phyloP scores from a whole-genome alignment of 169 alveolate species.

The Babesia ovis region DNA sequence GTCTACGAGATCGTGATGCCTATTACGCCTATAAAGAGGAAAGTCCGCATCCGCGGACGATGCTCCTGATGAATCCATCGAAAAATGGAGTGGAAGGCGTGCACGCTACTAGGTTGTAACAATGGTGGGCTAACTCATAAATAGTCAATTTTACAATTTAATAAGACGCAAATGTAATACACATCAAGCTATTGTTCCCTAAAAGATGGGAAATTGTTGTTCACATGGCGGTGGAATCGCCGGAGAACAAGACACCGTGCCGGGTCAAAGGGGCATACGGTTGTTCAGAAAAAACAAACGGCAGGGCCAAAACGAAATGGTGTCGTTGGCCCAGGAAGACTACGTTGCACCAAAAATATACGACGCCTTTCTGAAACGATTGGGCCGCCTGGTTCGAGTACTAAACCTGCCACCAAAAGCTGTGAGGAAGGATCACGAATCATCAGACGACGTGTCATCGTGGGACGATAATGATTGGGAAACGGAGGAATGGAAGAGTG shows the following conservation, averaged over 20 bases:
- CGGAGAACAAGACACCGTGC: no score
- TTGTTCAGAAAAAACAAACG: no score
- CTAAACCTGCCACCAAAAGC: background rate
- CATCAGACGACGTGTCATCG: background rate
- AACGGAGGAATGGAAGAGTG: background rate
- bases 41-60: background rate
- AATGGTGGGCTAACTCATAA: background rate
- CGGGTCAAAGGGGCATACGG: no score
- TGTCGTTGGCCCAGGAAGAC: background rate
- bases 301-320: no score
- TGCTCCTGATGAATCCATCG: background rate
- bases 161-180: constrained; percentile 2
- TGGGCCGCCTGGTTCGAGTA: constrained; percentile 23
- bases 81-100: background rate
- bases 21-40: constrained; percentile 21
- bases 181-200: background rate
- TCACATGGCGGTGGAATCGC: background rate
- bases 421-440: background rate
- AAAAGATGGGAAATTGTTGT: constrained; percentile 21
- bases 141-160: background rate
- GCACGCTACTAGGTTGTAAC: background rate
- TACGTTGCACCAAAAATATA: constrained; percentile 51
- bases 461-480: background rate
- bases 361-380: constrained; percentile 33
- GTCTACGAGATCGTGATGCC: constrained; percentile 52